Evolutionary conservation across 306 rosid species (phyloP).

Genomic region (Sphenostylis stenocarpa): DNA sequence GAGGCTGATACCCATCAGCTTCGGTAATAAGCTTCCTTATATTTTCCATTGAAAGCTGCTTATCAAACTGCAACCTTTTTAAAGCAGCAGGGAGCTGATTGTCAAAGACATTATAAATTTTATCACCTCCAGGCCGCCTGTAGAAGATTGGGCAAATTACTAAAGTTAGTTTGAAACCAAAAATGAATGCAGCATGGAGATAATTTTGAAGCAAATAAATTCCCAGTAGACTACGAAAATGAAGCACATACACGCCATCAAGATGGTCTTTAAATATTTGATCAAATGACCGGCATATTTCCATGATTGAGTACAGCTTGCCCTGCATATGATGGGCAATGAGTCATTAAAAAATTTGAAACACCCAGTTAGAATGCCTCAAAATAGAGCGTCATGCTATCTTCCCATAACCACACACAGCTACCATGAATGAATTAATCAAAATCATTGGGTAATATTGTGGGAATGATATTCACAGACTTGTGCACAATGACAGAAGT

Average conservation of each 20-base stretch:
- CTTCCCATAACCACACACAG: not conserved
- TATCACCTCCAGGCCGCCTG: conserved; percentile 97
- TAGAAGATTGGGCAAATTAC: conserved; percentile 22
- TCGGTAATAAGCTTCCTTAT: conserved; percentile 86
- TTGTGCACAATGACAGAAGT: not conserved
- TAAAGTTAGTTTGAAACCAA: not conserved
- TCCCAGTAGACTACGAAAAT: conserved; percentile 10
- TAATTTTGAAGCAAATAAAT: conserved; percentile 4
- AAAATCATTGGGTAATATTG: not conserved
- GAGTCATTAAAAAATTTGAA: conserved; percentile 32
- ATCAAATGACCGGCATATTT: conserved; percentile 86
- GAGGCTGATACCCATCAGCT: conserved; percentile 99
- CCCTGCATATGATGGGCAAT: conserved; percentile 66
- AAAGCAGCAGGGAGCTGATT: conserved; percentile 96
- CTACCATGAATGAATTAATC: conserved; percentile 10
- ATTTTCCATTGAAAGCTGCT: conserved; percentile 93
- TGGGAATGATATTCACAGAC: not conserved
- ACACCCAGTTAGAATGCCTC: not conserved
- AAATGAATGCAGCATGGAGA: conserved; percentile 1
- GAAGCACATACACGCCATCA: conserved; percentile 82
- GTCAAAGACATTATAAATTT: conserved; percentile 81
- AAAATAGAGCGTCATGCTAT: conserved; percentile 4
- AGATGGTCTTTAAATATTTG: conserved; percentile 93
- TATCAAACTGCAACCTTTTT: conserved; percentile 88
- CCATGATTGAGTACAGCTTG: conserved; percentile 82